Evolutionary conservation across 2,329 filamentous ascomycete species (phyloP).

Genomic region (Penicillium sp.): DNA sequence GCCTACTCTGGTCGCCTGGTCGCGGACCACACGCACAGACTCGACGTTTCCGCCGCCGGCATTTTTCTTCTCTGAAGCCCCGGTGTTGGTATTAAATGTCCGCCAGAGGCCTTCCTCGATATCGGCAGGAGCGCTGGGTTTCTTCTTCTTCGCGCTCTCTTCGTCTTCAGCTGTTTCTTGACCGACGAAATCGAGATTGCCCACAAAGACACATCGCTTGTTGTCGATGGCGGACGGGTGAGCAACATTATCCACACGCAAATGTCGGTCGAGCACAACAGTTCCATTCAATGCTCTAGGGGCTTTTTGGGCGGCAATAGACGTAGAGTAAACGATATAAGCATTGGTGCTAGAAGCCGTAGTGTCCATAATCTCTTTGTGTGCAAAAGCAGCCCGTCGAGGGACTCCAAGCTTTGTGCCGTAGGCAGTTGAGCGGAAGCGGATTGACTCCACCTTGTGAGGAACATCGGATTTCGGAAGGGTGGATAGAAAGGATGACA

Average conservation of each 20-base stretch:
- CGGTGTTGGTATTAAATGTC: constrained; percentile 36
- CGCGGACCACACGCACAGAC: constrained; percentile 86
- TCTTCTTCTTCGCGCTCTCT: constrained; percentile 59
- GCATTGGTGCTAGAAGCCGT: constrained; percentile 93
- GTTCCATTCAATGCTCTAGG: constrained; percentile 76
- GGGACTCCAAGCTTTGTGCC: constrained; percentile 66
- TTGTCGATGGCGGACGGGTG: constrained; percentile 81
- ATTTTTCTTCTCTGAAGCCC: constrained; percentile 4
- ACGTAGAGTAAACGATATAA: constrained; percentile 81
- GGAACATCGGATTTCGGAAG: constrained; percentile 47
- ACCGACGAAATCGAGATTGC: constrained; percentile 93
- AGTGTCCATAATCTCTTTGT: constrained; percentile 81
- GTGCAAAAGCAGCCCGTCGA: constrained; percentile 91
- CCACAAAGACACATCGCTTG: constrained; percentile 89
- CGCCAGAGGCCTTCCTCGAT: constrained; percentile 73
- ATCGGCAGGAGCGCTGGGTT: constrained; percentile 70
- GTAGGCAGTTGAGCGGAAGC: constrained; percentile 91
- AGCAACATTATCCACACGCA: constrained; percentile 85
- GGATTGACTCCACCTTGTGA: constrained; percentile 81
- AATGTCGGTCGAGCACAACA: constrained; percentile 76
- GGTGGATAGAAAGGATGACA: constrained; percentile 67
- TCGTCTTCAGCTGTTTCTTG: constrained; percentile 73
- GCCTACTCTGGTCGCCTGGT: constrained; percentile 83
- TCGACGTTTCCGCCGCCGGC: constrained; percentile 72
- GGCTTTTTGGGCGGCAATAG: constrained; percentile 70